phyloP scores from a whole-genome alignment of 805 yeast genomes.

The Cyberlindnera lachancei region DNA sequence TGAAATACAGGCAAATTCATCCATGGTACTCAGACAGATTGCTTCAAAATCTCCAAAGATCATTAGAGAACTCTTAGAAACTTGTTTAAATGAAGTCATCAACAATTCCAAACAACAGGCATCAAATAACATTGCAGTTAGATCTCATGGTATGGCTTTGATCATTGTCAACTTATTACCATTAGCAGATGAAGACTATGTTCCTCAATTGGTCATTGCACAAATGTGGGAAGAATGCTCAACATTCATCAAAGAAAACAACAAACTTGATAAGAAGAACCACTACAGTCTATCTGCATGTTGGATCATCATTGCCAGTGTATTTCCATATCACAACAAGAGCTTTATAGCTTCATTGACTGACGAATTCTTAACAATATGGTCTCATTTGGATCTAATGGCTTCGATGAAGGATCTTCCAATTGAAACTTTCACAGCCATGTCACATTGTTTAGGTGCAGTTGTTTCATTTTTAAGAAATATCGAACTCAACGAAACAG shows the following conservation, averaged over 20 bases:
- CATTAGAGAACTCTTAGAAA: slow-evolving; percentile 29
- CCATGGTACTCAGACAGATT: slow-evolving; percentile 27
- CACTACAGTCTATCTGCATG: slow-evolving; percentile 35
- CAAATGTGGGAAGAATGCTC: slow-evolving; percentile 38
- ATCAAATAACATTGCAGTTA: slow-evolving; percentile 21
- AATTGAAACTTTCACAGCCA: slow-evolving; percentile 37
- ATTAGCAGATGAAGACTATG: slow-evolving; percentile 32
- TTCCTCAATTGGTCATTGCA: slow-evolving; percentile 37
- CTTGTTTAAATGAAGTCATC: slow-evolving; percentile 28
- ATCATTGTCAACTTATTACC: slow-evolving; percentile 29
- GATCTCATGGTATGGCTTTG: slow-evolving; percentile 33
- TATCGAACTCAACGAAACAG: slow-evolving; percentile 34
- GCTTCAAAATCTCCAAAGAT: slow-evolving; percentile 27
- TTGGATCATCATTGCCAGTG: slow-evolving; percentile 59
- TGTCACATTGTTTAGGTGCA: slow-evolving; percentile 53
- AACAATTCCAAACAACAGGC: slow-evolving; percentile 24
- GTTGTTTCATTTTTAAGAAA: slow-evolving; percentile 41
- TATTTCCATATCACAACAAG: slow-evolving; percentile 51
- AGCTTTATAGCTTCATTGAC: slow-evolving; percentile 46
- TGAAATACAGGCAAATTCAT: slow-evolving; percentile 34
- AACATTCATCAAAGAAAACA: slow-evolving; percentile 26
- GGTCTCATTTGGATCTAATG: slow-evolving; percentile 44
- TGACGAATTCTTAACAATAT: slow-evolving; percentile 51
- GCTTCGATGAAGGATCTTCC: slow-evolving; percentile 2
- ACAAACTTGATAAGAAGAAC: slow-evolving; percentile 25